A percentile compares a stretch with the other conserved stretches of the same genome.
Evolutionary conservation across 257 asterid genomes (phyloP).

Genomic region (Parsonsia alboflavescens): DNA sequence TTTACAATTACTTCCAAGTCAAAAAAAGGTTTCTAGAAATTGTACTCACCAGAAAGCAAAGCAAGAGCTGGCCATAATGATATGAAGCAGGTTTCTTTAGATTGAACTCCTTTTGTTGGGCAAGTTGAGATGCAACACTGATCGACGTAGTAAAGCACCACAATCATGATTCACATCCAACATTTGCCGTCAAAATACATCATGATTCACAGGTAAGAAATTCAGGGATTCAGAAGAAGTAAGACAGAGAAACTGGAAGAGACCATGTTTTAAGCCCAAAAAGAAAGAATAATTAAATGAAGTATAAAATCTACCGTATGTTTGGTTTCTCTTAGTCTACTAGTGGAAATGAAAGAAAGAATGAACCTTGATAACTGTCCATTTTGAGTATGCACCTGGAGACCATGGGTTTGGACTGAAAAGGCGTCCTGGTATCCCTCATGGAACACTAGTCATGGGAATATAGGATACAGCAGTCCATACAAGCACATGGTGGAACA

Average conservation of each 20-base stretch:
- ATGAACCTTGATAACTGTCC: slow-evolving; percentile 93
- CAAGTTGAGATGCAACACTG: slow-evolving; percentile 98
- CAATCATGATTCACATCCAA: slow-evolving; percentile 91
- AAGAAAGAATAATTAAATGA: background rate
- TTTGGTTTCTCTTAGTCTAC: background rate
- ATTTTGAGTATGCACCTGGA: slow-evolving; percentile 85
- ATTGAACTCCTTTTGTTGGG: slow-evolving; percentile 92
- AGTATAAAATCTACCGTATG: background rate
- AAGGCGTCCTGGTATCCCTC: slow-evolving; percentile 82
- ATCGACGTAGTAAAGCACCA: slow-evolving; percentile 96
- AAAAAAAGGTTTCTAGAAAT: background rate
- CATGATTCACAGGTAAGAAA: slow-evolving; percentile 4
- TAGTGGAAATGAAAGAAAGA: background rate
- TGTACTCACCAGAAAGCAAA: slow-evolving; percentile 77
- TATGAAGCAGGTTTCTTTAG: slow-evolving; percentile 88
- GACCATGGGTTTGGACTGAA: slow-evolving; percentile 99
- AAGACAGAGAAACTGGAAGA: slow-evolving; percentile 5
- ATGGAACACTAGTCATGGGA: slow-evolving; percentile 65
- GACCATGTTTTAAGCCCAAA: background rate
- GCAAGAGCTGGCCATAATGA: slow-evolving; percentile 91
- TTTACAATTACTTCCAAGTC: background rate
- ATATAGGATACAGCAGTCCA: slow-evolving; percentile 91
- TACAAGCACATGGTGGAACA: slow-evolving; percentile 85
- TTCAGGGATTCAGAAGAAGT: background rate
- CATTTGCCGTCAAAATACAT: slow-evolving; percentile 64